Percentiles rank a stretch among this genome's conserved stretches.
Evolutionary conservation across 805 yeast genomes (phyloP).

Genomic region (Kuraishia cidri): DNA sequence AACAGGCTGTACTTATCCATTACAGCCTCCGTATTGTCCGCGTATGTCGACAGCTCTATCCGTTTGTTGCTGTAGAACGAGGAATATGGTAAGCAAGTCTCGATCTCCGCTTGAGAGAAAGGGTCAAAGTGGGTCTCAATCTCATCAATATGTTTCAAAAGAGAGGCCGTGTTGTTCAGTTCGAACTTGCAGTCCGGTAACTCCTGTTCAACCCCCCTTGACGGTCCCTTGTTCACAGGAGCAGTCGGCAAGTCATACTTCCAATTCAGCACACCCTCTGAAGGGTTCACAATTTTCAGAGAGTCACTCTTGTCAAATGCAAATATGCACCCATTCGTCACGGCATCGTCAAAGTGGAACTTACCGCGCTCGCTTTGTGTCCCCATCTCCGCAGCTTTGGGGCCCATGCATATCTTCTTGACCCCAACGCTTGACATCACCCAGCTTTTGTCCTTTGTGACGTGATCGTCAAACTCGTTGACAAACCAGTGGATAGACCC

Average conservation of each 20-base stretch:
- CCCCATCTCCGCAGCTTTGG: not conserved
- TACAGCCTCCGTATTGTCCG: not conserved
- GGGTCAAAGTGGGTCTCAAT: slow-evolving; percentile 21
- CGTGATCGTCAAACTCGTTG: slow-evolving; percentile 22
- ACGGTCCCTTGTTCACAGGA: no score
- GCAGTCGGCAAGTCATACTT: slow-evolving; percentile 6
- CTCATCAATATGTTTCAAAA: no score
- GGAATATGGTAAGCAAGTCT: slow-evolving; percentile 31
- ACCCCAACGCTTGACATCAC: slow-evolving; percentile 27
- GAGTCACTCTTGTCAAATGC: not conserved
- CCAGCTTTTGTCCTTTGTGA: slow-evolving; percentile 27
- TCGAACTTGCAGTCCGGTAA: no score
- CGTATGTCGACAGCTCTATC: slow-evolving; percentile 1
- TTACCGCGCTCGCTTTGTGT: no score
- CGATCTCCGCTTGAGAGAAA: slow-evolving; percentile 45
- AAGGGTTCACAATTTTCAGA: not conserved
- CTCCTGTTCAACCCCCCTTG: no score
- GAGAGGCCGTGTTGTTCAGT: no score
- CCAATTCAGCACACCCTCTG: slow-evolving; percentile 8
- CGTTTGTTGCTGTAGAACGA: slow-evolving; percentile 15
- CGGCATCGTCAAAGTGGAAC: not conserved
- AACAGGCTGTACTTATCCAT: not conserved
- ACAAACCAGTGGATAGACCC: slow-evolving; percentile 62
- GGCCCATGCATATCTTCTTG: not conserved
- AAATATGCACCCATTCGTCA: not conserved